Conservation (phyloP, 1,284 basidiomycete species). For the Tylopilus sp. region DNA sequence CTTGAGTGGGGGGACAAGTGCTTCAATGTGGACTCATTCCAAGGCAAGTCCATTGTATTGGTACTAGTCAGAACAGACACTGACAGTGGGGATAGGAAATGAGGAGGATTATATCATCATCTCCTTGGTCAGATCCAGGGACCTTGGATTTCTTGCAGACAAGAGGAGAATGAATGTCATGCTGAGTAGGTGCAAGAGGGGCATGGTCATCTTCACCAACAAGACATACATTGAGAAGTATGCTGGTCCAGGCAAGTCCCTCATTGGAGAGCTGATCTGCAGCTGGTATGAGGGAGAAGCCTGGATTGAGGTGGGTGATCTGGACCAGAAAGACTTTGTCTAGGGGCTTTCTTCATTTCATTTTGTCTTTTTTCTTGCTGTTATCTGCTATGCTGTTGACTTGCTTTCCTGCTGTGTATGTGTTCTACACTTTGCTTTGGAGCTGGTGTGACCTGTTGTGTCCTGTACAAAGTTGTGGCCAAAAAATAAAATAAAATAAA, state of each 20-base stretch:
- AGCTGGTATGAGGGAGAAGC: conserved; percentile 25
- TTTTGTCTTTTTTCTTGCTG: conserved; percentile 1
- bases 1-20: conserved; percentile 59
- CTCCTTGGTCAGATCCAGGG: conserved; percentile 58
- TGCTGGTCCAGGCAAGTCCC: conserved; percentile 41
- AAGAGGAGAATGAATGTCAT: conserved; percentile 65
- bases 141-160: conserved; percentile 58
- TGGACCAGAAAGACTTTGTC: conserved; percentile 18
- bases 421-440: neutral
- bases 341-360: neutral
- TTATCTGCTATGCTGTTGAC: conserved; percentile 11
- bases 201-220: conserved; percentile 66
- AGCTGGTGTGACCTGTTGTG: conserved; percentile 6
- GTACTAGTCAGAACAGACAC: conserved; percentile 3
- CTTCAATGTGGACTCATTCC: conserved; percentile 68
- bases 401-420: conserved; percentile 20
- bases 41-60: conserved; percentile 42
- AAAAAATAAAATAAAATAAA: conserved; percentile 4
- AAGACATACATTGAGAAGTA: conserved; percentile 51
- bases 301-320: conserved; percentile 30
- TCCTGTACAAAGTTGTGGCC: conserved; percentile 9
- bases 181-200: conserved; percentile 65
- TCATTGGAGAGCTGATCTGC: conserved; percentile 27
- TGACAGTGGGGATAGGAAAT: conserved; percentile 45
- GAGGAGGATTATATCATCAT: conserved; percentile 63